Base-by-base conservation (phyloP, 179 eudicot species). In the Gypsophila paniculata region DNA sequence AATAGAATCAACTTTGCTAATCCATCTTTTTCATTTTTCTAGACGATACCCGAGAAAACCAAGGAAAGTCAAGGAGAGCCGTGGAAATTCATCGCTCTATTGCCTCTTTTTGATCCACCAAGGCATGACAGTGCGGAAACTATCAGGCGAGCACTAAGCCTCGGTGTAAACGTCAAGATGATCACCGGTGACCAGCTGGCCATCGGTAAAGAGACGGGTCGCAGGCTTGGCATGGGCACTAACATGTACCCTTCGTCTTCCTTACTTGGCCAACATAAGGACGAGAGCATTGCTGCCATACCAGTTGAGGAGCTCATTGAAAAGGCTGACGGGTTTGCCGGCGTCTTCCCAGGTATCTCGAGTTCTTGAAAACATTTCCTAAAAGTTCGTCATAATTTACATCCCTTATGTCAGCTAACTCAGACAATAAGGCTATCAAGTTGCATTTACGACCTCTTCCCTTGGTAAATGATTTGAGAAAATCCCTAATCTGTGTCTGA, bases 201-300 rank as follows among this genome's bases (percentile, higher is more conserved):
- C 66, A 91, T 91, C 54, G 97, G 84, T 9, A 91, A 91, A 79
- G 97, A 91, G 79, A 91, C 97, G 3, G 91, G 96, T 25, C 90
- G 97, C 1, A 83, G 97, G 78, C 87, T 91, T 70, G 97, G 97
- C 61, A 91, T 91, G 97, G 97, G 97, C 32, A 88, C 92, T 14
- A 91, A 91, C 79, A 91, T 91, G 97, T 89, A 91, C 59, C 97
- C 97, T 67, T 91, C 97, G 65, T 89, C 97, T 59, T 86, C 96
- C 63, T 82, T 91, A 25, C 91, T 91, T 9, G 96, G 97, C 11
- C 82, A 89, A 18, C 71, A 82, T 74, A 91, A 84, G 71, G 97
- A 91, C 51, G 84, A 80, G 64, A 70, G 77, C 42, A 77, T 87
- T 8, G 93, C 87, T 71, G n/a, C 78, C 73, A 61, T 89, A 70